Percentiles rank a stretch among this genome's conserved stretches.
phyloP scores from a whole-genome alignment of 2,329 filamentous ascomycete species.

The Cephalotrichum gorgonifer region DNA sequence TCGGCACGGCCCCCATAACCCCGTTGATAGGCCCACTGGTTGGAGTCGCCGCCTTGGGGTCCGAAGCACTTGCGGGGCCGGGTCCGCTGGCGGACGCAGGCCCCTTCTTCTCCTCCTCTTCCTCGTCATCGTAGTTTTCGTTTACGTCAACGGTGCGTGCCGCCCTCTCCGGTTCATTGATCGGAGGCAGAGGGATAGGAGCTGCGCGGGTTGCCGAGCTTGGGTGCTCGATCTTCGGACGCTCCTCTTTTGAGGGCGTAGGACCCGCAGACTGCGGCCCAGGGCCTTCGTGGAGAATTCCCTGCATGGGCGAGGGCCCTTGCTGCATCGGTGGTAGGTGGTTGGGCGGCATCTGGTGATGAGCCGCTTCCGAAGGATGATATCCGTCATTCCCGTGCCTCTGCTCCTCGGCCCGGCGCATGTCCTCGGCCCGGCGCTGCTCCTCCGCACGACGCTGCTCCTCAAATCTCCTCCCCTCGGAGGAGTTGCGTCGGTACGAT shows the following conservation, averaged over 20 bases:
- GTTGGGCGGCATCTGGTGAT: conserved; percentile 44
- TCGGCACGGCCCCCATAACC: conserved; percentile 31
- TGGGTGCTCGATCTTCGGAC: conserved; percentile 33
- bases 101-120: conserved; percentile 68
- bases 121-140: conserved; percentile 93
- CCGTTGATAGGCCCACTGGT: conserved; percentile 38
- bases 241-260: conserved; percentile 43
- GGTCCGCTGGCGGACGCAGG: conserved; percentile 23
- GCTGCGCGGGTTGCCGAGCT: neutral
- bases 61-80: conserved; percentile 29
- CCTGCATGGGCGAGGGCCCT: conserved; percentile 43
- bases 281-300: conserved; percentile 37
- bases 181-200: neutral
- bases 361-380: conserved; percentile 75
- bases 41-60: conserved; percentile 39
- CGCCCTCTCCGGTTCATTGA: conserved; percentile 67
- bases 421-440: conserved; percentile 18
- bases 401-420: conserved; percentile 44
- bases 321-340: conserved; percentile 56
- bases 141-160: conserved; percentile 95
- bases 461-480: conserved; percentile 57
- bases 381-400: conserved; percentile 70
- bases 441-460: conserved; percentile 52
- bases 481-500: conserved; percentile 66
- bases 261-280: conserved; percentile 26